Evolutionary conservation across 495 filamentous ascomycete species (phyloP), one percentile per base, ranked within the genome.

Genomic region (Glonium stellatum): DNA sequence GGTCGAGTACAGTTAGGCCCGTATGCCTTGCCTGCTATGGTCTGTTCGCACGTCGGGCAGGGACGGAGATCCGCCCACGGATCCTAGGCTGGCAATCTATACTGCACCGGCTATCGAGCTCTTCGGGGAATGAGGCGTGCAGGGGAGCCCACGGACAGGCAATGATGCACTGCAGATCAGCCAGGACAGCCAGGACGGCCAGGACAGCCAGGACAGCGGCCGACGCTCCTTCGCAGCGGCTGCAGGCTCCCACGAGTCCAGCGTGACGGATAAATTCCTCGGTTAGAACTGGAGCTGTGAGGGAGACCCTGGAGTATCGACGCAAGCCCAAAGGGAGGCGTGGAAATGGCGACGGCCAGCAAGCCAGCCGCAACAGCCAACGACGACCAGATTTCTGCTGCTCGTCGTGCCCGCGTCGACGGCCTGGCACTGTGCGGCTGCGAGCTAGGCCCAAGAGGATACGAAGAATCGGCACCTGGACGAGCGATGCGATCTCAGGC

Each of bases 141-240:
- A 57, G 55, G 34, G 58, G 54, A 31, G 18, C 11, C 50, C 55
- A 37, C 62, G 65, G 62, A 64, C 62, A 62, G 65, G 65, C 61
- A 41, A 55, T 53, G 65, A 62, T 68, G 65, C 65, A 59, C 62
- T 39, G 65, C 65, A 68, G 65, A 68, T 68, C 65, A 51, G 54
- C 55, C 58, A 61, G 53, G 25, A 27, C 42, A 46, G 50, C 34
- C n/a, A 36, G 22, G 22, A 37, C 19, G 21, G 37, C 50, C 65
- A 68, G 65, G 65, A 65, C 65, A 51, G 54, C 55, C 58, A 61
- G 53, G 25, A 27, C 42, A 46, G 50, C 34, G 54, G 22, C 4
- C 21, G 25, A 58, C 23, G 35, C 41, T n/a, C 21, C 48, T 31
- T 51, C 48, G 5, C 12, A 51, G 25, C 19, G 25, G 48, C 47